Evolutionary conservation across 2,329 filamentous ascomycete genomes (phyloP), one percentile per base, ranked within the genome.

Genomic region (Cladosporium sp.): DNA sequence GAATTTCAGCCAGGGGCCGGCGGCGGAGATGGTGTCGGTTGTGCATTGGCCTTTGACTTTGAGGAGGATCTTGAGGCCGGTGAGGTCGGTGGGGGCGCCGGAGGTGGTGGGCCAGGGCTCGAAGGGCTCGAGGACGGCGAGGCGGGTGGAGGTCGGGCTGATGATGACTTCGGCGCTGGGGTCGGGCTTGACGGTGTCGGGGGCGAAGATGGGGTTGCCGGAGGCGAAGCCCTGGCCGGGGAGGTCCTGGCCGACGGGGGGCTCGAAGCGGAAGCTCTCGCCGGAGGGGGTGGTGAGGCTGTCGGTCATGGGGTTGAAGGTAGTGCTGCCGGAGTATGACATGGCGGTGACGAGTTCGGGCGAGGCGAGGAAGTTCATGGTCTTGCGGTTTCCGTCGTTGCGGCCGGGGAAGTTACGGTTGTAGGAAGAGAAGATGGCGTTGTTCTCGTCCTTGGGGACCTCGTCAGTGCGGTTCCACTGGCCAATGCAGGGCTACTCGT

Each of bases 11-110:
- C 92, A 97, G 13, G 92, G 92, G 5, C 92, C 92, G 1, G 92
- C 92, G 33, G 92, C 92, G 35, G 91, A 97, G 72, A 98, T 98
- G 63, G 93, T 97, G 73, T 98, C 93, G 41, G 93, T 98, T 53
- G 93, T 98, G 79, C 93, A 98, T 75, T 98, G 95, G 59, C 93
- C 93, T 58, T 91, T 87, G 59, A 97, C 87, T 75, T 97, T 97
- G 78, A 95, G 92, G 13, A 98, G 85, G 14, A 98, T 90, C 48
- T 84, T 84, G 44, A 98, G 82, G 28, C 82, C 84, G 40, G 79
- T 75, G 31, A 97, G 80, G 50, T 98, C 91, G 22, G 57, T 57
- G 38, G 57, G 35, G 3, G 49, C 13, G 32, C 44, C 44, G 14
- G 33, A 18, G 41, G 42, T 28, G 42, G 75, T 60, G 10, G 92